Percentiles rank a stretch among this genome's conserved stretches.
phyloP scores from a whole-genome alignment of 2,329 filamentous ascomycete species.

The Tympanopsis confertula region DNA sequence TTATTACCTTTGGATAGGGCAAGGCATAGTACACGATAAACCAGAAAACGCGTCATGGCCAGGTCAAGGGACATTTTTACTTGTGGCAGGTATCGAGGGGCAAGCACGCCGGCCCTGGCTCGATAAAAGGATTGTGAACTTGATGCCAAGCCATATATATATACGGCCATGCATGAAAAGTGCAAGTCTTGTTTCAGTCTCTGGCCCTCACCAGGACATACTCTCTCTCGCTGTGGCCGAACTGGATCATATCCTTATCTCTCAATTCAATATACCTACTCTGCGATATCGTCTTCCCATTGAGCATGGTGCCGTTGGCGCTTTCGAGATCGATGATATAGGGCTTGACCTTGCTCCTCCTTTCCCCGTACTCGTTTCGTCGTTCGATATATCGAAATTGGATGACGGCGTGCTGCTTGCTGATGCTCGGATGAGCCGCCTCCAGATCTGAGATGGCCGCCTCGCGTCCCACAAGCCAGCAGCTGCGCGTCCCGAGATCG shows the following conservation, averaged over 20 bases:
- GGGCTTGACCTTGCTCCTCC: conserved; percentile 65
- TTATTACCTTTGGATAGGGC: too few relatives aligned
- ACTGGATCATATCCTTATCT: conserved; percentile 79
- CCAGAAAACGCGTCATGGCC: too few relatives aligned
- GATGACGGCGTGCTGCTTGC: conserved; percentile 89
- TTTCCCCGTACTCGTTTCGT: conserved; percentile 78
- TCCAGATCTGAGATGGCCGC: conserved; percentile 68
- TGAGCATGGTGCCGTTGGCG: conserved; percentile 78
- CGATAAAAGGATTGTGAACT: too few relatives aligned
- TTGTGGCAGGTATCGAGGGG: too few relatives aligned
- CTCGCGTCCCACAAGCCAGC: conserved; percentile 84
- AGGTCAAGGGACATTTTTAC: too few relatives aligned
- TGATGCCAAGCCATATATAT: too few relatives aligned
- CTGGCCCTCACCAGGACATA: conserved; percentile 81
- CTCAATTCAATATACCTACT: conserved; percentile 76
- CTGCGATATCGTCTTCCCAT: conserved; percentile 60
- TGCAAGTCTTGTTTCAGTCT: conserved; percentile 5
- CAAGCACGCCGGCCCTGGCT: too few relatives aligned
- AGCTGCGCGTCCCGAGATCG: conserved; percentile 63
- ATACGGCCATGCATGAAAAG: too few relatives aligned
- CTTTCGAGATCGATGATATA: conserved; percentile 92
- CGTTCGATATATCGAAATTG: conserved; percentile 83
- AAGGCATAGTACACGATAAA: too few relatives aligned
- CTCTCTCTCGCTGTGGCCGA: conserved; percentile 79
- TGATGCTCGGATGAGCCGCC: conserved; percentile 82